Evolutionary conservation across 2,329 filamentous ascomycete species (phyloP).

Genomic region (Calonectria honghensis): DNA sequence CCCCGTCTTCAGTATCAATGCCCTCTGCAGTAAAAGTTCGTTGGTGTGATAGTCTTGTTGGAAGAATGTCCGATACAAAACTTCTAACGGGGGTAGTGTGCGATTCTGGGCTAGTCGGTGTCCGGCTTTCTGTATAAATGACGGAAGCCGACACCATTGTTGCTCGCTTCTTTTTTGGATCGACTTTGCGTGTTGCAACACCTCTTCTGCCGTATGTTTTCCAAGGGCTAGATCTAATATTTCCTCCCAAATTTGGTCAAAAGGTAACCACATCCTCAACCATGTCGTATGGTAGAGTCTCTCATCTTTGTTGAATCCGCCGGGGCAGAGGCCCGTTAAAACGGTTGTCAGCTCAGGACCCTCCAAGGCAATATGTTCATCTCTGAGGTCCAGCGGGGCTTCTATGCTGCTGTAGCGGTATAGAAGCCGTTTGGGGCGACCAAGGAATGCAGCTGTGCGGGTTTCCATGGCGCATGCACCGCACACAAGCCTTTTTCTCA

Average conservation of each 20-base stretch:
- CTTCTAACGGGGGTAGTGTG: conserved; percentile 18
- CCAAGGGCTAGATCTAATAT: conserved; percentile 25
- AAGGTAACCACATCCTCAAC: conserved; percentile 27
- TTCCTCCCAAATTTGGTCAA: conserved; percentile 28
- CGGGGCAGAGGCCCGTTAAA: neutral
- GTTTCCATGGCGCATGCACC: conserved; percentile 14
- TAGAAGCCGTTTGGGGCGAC: conserved; percentile 25
- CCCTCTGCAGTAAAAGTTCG: conserved; percentile 23
- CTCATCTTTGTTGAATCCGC: conserved; percentile 6
- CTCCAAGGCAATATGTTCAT: conserved; percentile 8
- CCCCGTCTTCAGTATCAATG: conserved; percentile 24
- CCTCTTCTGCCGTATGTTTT: neutral
- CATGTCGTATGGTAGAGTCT: conserved; percentile 25
- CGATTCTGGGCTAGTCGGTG: neutral
- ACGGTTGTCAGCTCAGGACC: neutral
- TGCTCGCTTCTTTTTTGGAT: conserved; percentile 20
- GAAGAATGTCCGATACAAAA: conserved; percentile 21
- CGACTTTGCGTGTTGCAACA: neutral
- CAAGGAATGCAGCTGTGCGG: conserved; percentile 20
- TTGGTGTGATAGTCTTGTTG: conserved; percentile 27
- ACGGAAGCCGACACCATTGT: neutral
- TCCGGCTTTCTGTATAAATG: conserved; percentile 12
- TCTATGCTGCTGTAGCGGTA: conserved; percentile 22
- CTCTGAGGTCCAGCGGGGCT: conserved; percentile 16
- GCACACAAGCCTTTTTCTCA: conserved; percentile 21